Evolutionary conservation across 2,329 filamentous ascomycete species (phyloP).

Genomic region (Sporothrix variecibatus): DNA sequence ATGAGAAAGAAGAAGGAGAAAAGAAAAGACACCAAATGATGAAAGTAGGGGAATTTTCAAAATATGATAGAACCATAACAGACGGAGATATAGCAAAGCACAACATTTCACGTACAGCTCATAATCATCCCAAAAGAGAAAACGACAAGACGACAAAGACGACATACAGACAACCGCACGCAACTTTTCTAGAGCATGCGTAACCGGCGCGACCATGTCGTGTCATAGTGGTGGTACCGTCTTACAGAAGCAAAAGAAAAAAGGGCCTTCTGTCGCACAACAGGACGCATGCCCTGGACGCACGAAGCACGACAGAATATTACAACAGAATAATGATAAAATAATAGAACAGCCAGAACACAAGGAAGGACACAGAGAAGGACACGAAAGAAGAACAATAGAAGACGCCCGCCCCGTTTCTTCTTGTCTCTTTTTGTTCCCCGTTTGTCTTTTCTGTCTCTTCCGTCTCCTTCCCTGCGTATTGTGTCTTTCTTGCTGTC

Average conservation of each 20-base stretch:
- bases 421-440: not conserved
- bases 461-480: not conserved
- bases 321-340: not conserved
- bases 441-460: not conserved
- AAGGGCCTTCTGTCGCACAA: constrained; percentile 11
- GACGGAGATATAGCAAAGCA: not conserved
- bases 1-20: not conserved
- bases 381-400: constrained; percentile 4
- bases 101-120: not conserved
- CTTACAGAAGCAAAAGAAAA: constrained; percentile 5
- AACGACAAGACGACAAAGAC: not conserved
- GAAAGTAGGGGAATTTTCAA: not conserved
- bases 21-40: not conserved
- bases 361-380: not conserved
- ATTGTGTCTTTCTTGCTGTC: not conserved
- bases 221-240: constrained; percentile 1
- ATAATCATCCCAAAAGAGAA: not conserved
- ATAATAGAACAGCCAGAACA: not conserved
- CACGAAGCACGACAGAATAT: not conserved
- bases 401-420: constrained; percentile 4
- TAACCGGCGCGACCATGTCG: not conserved
- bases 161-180: not conserved
- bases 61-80: not conserved
- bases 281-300: constrained; percentile 1
- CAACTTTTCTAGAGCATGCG: not conserved